Percentiles rank a stretch among this genome's conserved stretches.
Evolutionary conservation across 257 asterid species (phyloP).

Genomic region (Nyctanthes arbortristis): DNA sequence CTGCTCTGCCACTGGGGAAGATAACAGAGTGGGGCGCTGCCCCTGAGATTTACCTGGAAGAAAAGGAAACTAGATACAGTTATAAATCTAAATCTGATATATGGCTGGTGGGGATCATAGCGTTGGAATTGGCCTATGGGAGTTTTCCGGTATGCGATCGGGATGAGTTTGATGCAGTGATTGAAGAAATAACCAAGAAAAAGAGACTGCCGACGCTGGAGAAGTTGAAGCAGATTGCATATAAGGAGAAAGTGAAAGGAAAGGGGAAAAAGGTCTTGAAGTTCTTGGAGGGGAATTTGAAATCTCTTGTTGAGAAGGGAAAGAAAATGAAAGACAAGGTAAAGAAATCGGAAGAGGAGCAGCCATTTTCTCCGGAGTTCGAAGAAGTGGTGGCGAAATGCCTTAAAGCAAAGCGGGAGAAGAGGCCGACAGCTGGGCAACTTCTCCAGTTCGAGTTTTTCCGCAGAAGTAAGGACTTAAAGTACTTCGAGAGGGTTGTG

Average conservation of each 20-base stretch:
- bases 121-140: conserved; percentile 1
- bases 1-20: neutral
- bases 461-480: too few species aligned
- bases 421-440: neutral
- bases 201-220: neutral
- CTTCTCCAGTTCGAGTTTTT: neutral
- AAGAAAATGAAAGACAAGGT: too few species aligned
- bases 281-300: neutral
- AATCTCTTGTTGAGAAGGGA: neutral
- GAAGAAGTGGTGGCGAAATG: neutral
- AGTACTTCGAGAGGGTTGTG: too few species aligned
- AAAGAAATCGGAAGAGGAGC: too few species aligned
- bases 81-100: conserved; percentile 8
- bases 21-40: conserved; percentile 14
- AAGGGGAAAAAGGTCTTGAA: neutral
- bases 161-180: neutral
- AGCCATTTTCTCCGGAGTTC: neutral
- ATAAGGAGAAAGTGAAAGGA: neutral
- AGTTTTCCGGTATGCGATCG: neutral
- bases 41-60: conserved; percentile 7
- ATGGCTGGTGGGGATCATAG: conserved; percentile 8
- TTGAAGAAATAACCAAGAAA: neutral
- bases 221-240: neutral
- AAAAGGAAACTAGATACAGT: neutral
- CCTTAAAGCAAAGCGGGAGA: neutral